These are phyloP conservation scores for Cordyceps cateniannulata DNA, from an alignment of 2,329 filamentous ascomycete species.

Conservation along the genomic window DNA sequence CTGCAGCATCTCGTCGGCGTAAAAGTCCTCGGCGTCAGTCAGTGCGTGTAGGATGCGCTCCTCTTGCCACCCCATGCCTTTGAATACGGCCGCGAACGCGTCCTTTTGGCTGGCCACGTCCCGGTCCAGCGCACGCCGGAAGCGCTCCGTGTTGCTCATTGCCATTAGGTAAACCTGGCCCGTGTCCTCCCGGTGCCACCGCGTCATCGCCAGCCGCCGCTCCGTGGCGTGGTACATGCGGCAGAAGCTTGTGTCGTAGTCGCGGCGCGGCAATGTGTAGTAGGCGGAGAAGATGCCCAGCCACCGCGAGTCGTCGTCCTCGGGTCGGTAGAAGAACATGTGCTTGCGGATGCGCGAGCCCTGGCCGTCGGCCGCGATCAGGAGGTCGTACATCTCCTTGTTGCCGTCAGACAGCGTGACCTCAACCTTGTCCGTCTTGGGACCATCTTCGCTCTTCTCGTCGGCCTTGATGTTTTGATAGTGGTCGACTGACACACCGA, in stretches of 20 bases:
- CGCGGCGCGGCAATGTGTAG: constrained; percentile 6
- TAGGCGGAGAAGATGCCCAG: constrained; percentile 9
- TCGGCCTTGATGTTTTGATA: constrained; percentile 20
- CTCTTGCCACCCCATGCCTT: constrained; percentile 10
- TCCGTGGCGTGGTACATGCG: constrained; percentile 9
- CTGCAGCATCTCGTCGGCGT: constrained; percentile 12
- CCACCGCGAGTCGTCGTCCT: constrained; percentile 3
- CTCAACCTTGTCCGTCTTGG: constrained; percentile 17
- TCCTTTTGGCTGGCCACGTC: constrained; percentile 6
- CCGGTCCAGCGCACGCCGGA: constrained; percentile 5
- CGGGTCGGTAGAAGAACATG: constrained; percentile 10
- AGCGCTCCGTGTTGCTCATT: constrained; percentile 8
- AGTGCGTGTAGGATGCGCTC: constrained; percentile 4
- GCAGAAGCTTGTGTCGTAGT: constrained; percentile 10
- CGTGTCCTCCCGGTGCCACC: constrained; percentile 1
- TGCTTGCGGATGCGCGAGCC: constrained; percentile 16
- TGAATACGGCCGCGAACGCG: constrained; percentile 6
- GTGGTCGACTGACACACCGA: constrained; percentile 24
- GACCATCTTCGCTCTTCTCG: constrained; percentile 21
- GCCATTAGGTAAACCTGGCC: constrained; percentile 9
- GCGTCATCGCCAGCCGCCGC: constrained; percentile 9
- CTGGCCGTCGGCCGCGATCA: constrained; percentile 49
- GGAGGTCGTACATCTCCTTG: constrained; percentile 38
- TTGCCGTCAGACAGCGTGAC: constrained; percentile 36
- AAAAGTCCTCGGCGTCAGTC: constrained; percentile 10